Evolutionary conservation across 495 filamentous ascomycete genomes (phyloP), one percentile per base, ranked within the genome.

Genomic region (Xylaria grammica): DNA sequence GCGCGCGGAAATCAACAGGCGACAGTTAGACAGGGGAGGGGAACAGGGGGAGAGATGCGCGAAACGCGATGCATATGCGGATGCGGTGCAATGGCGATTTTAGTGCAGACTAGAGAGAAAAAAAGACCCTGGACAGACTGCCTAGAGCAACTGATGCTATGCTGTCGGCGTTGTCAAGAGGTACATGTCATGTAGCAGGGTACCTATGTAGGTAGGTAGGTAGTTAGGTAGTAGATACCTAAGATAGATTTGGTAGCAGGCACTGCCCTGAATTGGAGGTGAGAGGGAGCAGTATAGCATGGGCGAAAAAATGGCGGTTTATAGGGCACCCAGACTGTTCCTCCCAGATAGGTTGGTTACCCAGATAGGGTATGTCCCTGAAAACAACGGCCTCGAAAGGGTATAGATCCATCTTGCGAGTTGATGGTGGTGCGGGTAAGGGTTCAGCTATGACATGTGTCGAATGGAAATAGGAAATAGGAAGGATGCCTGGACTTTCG

Each of bases 31-130:
- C 60, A 62, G 60, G 60, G 60, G 60, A 32, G 17, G 5, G 13
- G 29, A 44, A 60, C 27, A 49, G 60, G 60, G 60, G 50, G n/a
- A 1, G 7, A 10, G 42, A 60, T 53, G 36, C 30, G 49, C 49
- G 40, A 63, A 63, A 63, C 60, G 60, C 60, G 60, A 20, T 63
- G 60, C 60, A 63, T 63, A 63, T 63, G 60, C 60, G 49, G 51
- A 36, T 63, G 60, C 51, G 15, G 60, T 54, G 50, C 40, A 34
- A 55, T 63, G 60, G n/a, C 50, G 60, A 54, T 55, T 63, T 54
- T n/a, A 29, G 40, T 55, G 48, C 60, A 52, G 59, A 46, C 32
- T 38, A 20, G 15, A 22, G 45, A 32, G 4, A 40, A 30, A 24
- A 48, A 30, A 59, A 58, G 54, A 58, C 54, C 56, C 56, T 19